A percentile compares a stretch with the other conserved stretches of the same genome.
Conservation (phyloP, 306 rosid genomes). For the Cicer judaicum region DNA sequence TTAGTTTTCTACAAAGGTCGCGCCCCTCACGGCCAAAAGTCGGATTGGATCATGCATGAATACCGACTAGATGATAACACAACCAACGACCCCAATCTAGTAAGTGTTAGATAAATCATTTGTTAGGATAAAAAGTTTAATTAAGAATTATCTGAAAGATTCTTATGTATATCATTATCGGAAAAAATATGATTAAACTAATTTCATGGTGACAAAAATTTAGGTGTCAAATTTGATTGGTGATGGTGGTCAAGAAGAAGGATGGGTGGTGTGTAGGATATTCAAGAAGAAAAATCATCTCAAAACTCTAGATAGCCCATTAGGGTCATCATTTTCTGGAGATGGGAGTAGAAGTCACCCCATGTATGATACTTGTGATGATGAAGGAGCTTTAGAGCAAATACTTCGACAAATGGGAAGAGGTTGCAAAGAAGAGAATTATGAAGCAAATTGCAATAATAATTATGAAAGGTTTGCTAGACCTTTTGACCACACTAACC, state of each 20-base stretch:
- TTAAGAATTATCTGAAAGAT: background rate
- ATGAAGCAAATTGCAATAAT: conserved; percentile 32
- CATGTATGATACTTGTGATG: conserved; percentile 61
- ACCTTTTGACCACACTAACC: conserved; percentile 32
- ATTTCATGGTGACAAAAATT: background rate
- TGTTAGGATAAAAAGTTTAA: background rate
- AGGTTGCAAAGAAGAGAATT: conserved; percentile 70
- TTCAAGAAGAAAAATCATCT: conserved; percentile 89
- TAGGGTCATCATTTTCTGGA: conserved; percentile 40
- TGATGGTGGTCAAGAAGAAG: conserved; percentile 75
- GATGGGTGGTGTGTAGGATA: conserved; percentile 96
- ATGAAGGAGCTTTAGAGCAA: conserved; percentile 75
- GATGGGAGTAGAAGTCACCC: conserved; percentile 58
- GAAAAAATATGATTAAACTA: background rate
- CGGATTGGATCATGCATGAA: conserved; percentile 98
- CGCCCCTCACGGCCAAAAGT: conserved; percentile 93
- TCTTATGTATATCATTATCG: background rate
- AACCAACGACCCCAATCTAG: conserved; percentile 51
- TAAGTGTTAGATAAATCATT: conserved; percentile 39
- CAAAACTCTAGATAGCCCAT: conserved; percentile 74
- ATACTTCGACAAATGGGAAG: conserved; percentile 73
- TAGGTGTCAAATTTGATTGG: conserved; percentile 64
- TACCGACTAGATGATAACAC: conserved; percentile 83
- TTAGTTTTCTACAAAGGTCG: conserved; percentile 93
- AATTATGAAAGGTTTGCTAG: conserved; percentile 40